These are phyloP conservation scores for Limnomonas spitsbergensis DNA, from an alignment of 139 green algal genomes.

Conservation along the genomic window DNA sequence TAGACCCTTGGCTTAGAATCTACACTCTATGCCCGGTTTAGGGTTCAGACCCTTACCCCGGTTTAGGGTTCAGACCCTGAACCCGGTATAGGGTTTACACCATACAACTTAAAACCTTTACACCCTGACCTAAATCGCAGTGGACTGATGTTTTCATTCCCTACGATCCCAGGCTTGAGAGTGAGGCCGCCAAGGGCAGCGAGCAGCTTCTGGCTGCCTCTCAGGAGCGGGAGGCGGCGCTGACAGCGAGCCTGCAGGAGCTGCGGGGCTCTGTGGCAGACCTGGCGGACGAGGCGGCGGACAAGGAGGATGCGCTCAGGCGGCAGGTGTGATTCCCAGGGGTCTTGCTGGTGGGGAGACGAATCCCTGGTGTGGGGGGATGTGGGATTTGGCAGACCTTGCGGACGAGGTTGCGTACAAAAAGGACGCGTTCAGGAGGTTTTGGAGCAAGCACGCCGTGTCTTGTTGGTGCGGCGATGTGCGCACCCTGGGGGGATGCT, in stretches of 20 bases:
- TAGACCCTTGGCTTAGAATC: too few relatives aligned
- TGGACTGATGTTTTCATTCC: too few relatives aligned
- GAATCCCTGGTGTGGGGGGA: background rate
- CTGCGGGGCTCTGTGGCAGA: constrained; percentile 19
- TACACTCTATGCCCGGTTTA: too few relatives aligned
- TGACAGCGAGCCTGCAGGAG: constrained; percentile 22
- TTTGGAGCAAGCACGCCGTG: background rate
- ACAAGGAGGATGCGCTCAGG: constrained; percentile 35
- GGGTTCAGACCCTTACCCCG: too few relatives aligned
- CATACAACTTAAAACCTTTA: too few relatives aligned
- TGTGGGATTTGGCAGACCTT: background rate
- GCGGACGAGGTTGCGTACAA: background rate
- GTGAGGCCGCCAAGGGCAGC: constrained; percentile 30
- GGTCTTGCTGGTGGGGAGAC: background rate
- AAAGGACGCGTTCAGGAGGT: background rate
- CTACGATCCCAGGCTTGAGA: constrained; percentile 17
- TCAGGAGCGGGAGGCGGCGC: constrained; percentile 25
- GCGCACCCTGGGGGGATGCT: background rate
- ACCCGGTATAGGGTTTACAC: too few relatives aligned
- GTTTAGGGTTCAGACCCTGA: too few relatives aligned
- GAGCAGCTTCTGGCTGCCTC: constrained; percentile 32
- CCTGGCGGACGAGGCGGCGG: constrained; percentile 17
- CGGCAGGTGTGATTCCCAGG: constrained; percentile 6
- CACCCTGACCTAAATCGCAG: too few relatives aligned
- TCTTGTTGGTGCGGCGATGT: background rate